These are phyloP conservation scores for Aureococcus anophagefferens DNA, from an alignment of 108 stramenopile species.

Conservation along the genomic window DNA sequence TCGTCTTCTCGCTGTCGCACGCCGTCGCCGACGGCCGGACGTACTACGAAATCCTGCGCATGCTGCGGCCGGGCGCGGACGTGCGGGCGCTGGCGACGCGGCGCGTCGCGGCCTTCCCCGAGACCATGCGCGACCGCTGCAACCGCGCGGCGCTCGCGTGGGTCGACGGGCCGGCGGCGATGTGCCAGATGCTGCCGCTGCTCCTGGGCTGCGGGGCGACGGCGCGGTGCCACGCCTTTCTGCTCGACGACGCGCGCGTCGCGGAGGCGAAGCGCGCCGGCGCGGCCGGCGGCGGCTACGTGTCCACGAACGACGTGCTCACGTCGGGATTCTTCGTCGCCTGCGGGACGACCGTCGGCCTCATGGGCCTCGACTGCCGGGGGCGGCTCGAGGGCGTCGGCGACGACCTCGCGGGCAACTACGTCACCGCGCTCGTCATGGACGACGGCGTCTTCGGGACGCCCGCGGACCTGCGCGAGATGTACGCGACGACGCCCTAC, in stretches of 20 bases:
- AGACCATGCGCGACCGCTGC: conserved; percentile 8
- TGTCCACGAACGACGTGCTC: conserved; percentile 15
- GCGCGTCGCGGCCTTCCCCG: not conserved
- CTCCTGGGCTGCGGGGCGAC: not conserved
- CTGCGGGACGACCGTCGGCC: not conserved
- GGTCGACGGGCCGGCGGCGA: conserved; percentile 1
- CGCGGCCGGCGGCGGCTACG: not conserved
- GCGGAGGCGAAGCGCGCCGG: not conserved
- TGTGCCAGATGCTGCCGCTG: not conserved
- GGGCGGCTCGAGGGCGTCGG: conserved; percentile 8
- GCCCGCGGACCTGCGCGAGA: conserved; percentile 2
- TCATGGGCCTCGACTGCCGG: conserved; percentile 16
- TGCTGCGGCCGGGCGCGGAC: conserved; percentile 8
- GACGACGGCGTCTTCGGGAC: conserved; percentile 1
- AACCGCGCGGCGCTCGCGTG: conserved; percentile 6
- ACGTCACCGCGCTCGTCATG: conserved; percentile 3
- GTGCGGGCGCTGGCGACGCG: not conserved
- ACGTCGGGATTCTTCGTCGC: conserved; percentile 6
- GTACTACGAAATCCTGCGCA: conserved; percentile 10
- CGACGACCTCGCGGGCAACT: conserved; percentile 15
- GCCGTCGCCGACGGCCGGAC: conserved; percentile 16
- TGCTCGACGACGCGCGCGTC: not conserved
- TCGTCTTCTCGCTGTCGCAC: conserved; percentile 15
- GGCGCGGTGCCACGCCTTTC: not conserved
- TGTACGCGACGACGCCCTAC: conserved; percentile 7